These are phyloP conservation scores for Oehlia diaphana DNA, from an alignment of 192 early-diverging fungal genomes.

Conservation along the genomic window DNA sequence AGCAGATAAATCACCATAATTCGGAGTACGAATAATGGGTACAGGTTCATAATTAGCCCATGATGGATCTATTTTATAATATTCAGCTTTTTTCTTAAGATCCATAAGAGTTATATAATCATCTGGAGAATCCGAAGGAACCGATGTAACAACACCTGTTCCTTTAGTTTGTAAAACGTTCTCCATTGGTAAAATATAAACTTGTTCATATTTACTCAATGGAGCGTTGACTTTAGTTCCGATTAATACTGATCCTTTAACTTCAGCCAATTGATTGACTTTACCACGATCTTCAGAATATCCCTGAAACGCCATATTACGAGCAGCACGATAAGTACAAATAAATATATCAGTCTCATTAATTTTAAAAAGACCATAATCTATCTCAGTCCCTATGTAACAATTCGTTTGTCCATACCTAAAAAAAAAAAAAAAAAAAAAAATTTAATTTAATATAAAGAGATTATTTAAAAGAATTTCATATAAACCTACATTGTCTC, in stretches of 20 bases:
- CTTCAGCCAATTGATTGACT: conserved; percentile 67
- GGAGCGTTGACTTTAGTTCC: conserved; percentile 92
- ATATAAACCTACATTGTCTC: conserved; percentile 83
- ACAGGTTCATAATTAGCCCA: conserved; percentile 86
- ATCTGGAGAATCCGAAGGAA: conserved; percentile 98
- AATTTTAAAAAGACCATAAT: conserved; percentile 86
- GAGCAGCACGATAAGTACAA: conserved; percentile 88
- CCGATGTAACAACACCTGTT: conserved; percentile 98
- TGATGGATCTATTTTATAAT: conserved; percentile 83
- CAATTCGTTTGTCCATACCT: conserved; percentile 97
- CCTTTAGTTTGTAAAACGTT: conserved; percentile 94
- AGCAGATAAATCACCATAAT: conserved; percentile 85
- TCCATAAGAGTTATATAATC: conserved; percentile 92
- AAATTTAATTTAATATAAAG: too few relatives aligned
- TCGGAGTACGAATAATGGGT: conserved; percentile 84
- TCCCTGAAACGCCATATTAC: conserved; percentile 97
- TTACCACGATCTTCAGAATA: conserved; percentile 71
- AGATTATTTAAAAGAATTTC: too few relatives aligned
- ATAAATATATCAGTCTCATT: conserved; percentile 83
- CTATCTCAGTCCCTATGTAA: conserved; percentile 89
- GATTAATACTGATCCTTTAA: conserved; percentile 78
- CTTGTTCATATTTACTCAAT: conserved; percentile 68
- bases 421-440: background rate
- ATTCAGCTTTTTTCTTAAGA: conserved; percentile 90
- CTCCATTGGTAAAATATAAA: conserved; percentile 98